phyloP scores from a whole-genome alignment of 495 filamentous ascomycete genomes.

The Xylaria castorea region DNA sequence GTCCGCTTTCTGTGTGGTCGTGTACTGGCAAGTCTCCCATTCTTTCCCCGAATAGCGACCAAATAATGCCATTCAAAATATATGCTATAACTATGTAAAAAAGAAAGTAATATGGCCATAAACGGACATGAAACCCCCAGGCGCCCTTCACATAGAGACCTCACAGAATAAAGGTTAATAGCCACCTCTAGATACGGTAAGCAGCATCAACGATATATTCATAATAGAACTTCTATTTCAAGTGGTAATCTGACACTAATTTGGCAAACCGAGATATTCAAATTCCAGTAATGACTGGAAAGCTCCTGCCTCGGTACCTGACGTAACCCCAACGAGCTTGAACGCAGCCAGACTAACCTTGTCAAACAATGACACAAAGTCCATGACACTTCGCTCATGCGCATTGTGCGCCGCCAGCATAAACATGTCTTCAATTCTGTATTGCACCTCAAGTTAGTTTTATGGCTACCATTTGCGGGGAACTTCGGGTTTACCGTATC shows the following conservation, averaged over 20 bases:
- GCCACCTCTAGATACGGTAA: too few species aligned
- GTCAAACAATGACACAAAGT: constrained; percentile 38
- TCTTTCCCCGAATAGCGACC: neutral
- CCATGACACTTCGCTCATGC: constrained; percentile 36
- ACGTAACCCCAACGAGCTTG: constrained; percentile 33
- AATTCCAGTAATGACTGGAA: constrained; percentile 42
- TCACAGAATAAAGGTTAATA: neutral
- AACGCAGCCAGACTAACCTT: constrained; percentile 30
- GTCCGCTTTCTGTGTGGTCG: neutral
- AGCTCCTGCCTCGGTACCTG: constrained; percentile 36
- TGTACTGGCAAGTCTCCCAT: neutral
- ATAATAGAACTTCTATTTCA: neutral
- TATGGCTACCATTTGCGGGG: neutral
- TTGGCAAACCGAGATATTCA: constrained; percentile 6
- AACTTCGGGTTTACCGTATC: constrained; percentile 17
- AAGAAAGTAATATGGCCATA: neutral
- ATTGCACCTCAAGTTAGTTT: constrained; percentile 7
- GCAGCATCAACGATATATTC: neutral
- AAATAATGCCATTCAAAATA: neutral
- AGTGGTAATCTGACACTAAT: neutral
- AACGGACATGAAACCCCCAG: neutral
- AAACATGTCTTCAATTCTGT: constrained; percentile 40
- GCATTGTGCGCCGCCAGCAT: constrained; percentile 41
- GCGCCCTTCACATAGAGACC: neutral
- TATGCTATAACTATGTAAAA: neutral